Evolutionary conservation across 768 basidiomycete species (phyloP), one percentile per base, ranked within the genome.

Genomic region (Dacryopinax primogenitus): DNA sequence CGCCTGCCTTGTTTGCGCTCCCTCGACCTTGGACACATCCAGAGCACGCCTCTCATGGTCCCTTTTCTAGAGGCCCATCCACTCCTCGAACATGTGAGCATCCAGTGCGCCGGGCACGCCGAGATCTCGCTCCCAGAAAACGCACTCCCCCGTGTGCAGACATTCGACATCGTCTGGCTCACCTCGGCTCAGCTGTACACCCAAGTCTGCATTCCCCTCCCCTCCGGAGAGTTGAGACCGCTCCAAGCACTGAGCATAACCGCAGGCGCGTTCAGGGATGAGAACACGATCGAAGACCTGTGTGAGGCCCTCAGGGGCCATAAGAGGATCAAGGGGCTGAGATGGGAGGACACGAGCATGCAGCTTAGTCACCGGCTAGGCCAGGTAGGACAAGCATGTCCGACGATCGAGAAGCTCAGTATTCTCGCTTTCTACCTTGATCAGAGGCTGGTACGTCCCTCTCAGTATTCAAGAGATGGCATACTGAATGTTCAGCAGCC

Each of bases 291-390:
- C 15, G 18, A 58, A 3, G 51, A 4, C 26, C 26, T 58, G 26
- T 58, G 51, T 30, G 51, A 6, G 51, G 15, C 26, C 32, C 51
- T 58, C 11, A 13, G 26, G 7, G 23, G 15, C 9, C 51, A 58
- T 30, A 28, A 13, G 51, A 30, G 51, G 30, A 58, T 58, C 12
- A 58, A 58, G 51, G 51, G 26, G 30, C 3, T 58, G 9, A 26
- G 51, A 21, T 58, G 51, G 51, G 51, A 58, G 51, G 51, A 58
- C 51, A 58, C 51, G 51, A 58, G 51, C 51, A 58, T 58, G 51
- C 51, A 58, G 26, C 51, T 58, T 13, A 28, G 26, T 30, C 7
- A 3, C 3, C 12, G 51, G 23, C 51, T 58, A 2, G 26, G 30
- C 26, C 15, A 11, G 26, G 21, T 58, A 7, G 51, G 13, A 4